Conservation (phyloP, 768 basidiomycete species). For the Termitomyces sp. region DNA sequence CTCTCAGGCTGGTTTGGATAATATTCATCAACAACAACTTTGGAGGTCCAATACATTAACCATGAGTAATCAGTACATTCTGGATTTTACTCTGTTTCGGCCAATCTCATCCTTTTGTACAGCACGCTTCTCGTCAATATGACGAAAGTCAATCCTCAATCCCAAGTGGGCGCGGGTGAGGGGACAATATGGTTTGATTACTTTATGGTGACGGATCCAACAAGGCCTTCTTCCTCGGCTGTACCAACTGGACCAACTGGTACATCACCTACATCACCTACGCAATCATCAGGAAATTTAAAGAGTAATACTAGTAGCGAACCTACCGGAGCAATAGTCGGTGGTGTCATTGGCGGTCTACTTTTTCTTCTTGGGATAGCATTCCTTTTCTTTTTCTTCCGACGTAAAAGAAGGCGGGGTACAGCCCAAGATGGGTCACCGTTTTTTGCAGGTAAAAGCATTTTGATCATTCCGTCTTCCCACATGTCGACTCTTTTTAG, state of each 20-base stretch:
- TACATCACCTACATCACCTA: constrained; percentile 2
- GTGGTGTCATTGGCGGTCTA: constrained; percentile 23
- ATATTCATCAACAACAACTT: constrained; percentile 27
- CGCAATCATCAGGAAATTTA: neutral
- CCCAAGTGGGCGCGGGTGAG: constrained; percentile 18
- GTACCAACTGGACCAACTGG: neutral
- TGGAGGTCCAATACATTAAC: constrained; percentile 25
- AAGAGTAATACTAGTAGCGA: neutral
- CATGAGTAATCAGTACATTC: constrained; percentile 25
- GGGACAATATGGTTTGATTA: constrained; percentile 40
- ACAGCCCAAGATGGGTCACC: neutral
- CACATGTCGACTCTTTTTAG: neutral
- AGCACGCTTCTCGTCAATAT: constrained; percentile 30
- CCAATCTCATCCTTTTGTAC: neutral
- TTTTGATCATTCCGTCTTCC: neutral
- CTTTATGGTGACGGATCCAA: constrained; percentile 24
- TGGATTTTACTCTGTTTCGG: neutral
- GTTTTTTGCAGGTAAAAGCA: neutral
- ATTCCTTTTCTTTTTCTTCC: constrained; percentile 16
- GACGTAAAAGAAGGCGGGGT: constrained; percentile 12
- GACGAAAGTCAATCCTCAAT: constrained; percentile 21
- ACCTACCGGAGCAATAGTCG: constrained; percentile 22
- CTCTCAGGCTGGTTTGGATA: constrained; percentile 19
- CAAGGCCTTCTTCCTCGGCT: constrained; percentile 11
- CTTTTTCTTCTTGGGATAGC: constrained; percentile 13